Conservation (phyloP, 768 basidiomycete genomes). For the Lentinus brumalis region DNA sequence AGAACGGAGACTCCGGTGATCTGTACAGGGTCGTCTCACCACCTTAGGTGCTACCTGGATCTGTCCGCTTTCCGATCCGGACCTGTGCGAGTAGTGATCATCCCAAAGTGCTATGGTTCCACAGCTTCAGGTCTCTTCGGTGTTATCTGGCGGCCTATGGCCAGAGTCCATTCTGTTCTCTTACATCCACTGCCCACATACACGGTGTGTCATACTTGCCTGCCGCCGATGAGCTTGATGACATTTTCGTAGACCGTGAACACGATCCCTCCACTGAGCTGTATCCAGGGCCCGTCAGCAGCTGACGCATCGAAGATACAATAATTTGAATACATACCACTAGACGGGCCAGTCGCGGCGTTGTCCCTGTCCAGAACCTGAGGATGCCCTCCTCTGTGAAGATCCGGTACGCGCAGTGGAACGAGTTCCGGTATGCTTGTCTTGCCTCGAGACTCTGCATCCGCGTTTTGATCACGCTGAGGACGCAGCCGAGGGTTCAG, state of each 20-base stretch:
- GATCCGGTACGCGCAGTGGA: conserved; percentile 95
- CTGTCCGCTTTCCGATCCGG: no score
- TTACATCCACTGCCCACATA: no score
- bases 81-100: no score
- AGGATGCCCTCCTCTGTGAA: conserved; percentile 89
- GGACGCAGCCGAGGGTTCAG: neutral
- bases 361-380: conserved; percentile 97
- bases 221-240: conserved; percentile 51
- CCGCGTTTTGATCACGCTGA: conserved; percentile 93
- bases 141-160: no score
- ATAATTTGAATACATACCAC: conserved; percentile 55
- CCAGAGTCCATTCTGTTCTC: no score
- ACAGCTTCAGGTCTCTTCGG: no score
- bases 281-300: neutral
- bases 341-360: conserved; percentile 82
- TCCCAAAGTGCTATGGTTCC: no score
- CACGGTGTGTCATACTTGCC: conserved; percentile 18
- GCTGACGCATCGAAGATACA: neutral
- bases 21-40: no score
- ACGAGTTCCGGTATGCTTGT: conserved; percentile 85
- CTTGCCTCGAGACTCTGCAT: conserved; percentile 93
- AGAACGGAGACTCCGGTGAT: no score
- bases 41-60: no score
- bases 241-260: conserved; percentile 91
- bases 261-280: conserved; percentile 92